Evolutionary conservation across 1,284 basidiomycete genomes (phyloP).

Genomic region (Leccinum angustisporum): DNA sequence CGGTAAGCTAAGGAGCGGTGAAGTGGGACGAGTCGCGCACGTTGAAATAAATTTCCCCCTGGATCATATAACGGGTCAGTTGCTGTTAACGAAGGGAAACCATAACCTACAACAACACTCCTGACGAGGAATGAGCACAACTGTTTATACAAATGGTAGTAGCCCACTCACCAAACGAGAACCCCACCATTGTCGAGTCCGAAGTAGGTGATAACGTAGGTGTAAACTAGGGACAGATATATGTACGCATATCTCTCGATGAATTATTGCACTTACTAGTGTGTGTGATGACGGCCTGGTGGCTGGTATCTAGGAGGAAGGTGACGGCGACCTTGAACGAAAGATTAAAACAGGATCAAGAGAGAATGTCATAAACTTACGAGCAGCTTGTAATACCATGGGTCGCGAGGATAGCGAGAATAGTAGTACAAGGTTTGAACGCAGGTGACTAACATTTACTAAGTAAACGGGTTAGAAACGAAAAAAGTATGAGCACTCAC

Average conservation of each 20-base stretch:
- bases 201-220: constrained; percentile 52
- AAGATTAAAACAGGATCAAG: neutral
- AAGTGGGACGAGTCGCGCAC: constrained; percentile 8
- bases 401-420: constrained; percentile 45
- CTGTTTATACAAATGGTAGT: neutral
- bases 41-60: constrained; percentile 40
- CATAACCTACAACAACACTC: constrained; percentile 45
- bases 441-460: constrained; percentile 44
- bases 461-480: neutral
- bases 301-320: constrained; percentile 51
- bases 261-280: constrained; percentile 36
- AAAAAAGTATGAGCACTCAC: constrained; percentile 33
- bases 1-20: neutral
- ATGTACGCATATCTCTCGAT: neutral
- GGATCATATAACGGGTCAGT: constrained; percentile 4
- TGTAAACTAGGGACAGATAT: constrained; percentile 46
- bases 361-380: constrained; percentile 28
- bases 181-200: constrained; percentile 35
- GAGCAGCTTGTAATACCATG: constrained; percentile 44
- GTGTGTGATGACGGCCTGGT: constrained; percentile 57
- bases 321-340: constrained; percentile 43
- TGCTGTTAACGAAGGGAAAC: neutral
- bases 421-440: constrained; percentile 60
- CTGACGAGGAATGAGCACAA: constrained; percentile 28
- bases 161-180: constrained; percentile 47